phyloP scores from a whole-genome alignment of 495 filamentous ascomycete genomes.

The Penicillium coffeae region DNA sequence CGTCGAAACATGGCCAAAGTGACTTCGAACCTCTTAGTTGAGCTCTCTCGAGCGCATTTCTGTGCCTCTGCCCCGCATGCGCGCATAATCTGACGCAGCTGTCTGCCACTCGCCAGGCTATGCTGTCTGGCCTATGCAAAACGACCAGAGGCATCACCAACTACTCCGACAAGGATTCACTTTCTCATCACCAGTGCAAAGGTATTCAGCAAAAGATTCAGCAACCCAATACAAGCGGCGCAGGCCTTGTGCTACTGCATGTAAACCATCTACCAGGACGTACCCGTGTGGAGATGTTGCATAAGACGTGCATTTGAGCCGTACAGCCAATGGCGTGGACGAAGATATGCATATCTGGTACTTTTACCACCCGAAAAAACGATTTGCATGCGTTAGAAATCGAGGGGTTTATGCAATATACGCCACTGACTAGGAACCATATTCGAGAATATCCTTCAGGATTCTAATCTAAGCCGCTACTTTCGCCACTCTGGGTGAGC shows the following conservation, averaged over 20 bases:
- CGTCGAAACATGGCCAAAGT: neutral
- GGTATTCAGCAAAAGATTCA: too few species aligned
- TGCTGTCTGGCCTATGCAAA: neutral
- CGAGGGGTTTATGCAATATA: constrained; percentile 33
- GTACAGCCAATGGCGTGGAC: constrained; percentile 19
- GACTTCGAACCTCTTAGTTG: neutral
- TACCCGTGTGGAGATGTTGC: constrained; percentile 55
- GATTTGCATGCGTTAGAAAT: too few species aligned
- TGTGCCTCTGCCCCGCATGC: constrained; percentile 24
- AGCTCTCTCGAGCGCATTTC: constrained; percentile 23
- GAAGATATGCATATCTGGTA: too few species aligned
- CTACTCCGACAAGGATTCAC: too few species aligned
- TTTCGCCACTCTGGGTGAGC: constrained; percentile 59
- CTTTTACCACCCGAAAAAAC: too few species aligned
- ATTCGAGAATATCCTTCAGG: constrained; percentile 49
- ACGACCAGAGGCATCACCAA: too few species aligned
- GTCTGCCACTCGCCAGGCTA: neutral
- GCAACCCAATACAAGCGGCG: neutral
- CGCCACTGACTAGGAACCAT: constrained; percentile 27
- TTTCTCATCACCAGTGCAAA: too few species aligned
- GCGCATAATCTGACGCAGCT: constrained; percentile 21
- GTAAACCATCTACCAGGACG: constrained; percentile 33
- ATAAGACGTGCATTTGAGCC: constrained; percentile 39
- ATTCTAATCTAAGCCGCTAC: constrained; percentile 46
- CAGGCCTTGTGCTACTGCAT: constrained; percentile 3